Percentiles rank a stretch among this genome's conserved stretches.
Evolutionary conservation across 1,284 basidiomycete species (phyloP).

Genomic region (Inonotus hispidus): DNA sequence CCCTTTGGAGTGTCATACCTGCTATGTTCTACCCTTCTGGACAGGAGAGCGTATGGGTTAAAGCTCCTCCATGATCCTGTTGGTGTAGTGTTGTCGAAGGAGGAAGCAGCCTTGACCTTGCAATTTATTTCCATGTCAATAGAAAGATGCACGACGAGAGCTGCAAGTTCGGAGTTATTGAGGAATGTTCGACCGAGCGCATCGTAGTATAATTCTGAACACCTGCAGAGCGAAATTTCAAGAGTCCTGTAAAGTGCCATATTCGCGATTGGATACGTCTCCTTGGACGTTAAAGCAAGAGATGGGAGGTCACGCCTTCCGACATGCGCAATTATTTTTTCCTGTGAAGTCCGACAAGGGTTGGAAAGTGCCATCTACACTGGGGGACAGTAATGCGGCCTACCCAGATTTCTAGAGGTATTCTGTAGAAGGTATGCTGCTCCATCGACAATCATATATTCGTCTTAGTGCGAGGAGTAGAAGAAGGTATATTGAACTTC

Average conservation of each 20-base stretch:
- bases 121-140: conserved; percentile 16
- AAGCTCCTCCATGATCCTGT: not conserved
- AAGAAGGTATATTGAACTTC: no score
- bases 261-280: conserved; percentile 8
- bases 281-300: conserved; percentile 6
- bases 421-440: conserved; percentile 1
- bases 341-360: not conserved
- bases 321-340: not conserved
- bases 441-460: no score
- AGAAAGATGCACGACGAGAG: conserved; percentile 1
- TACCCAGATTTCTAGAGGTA: conserved; percentile 17
- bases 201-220: conserved; percentile 15
- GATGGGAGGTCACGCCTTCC: conserved; percentile 8
- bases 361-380: not conserved
- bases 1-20: not conserved
- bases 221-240: conserved; percentile 17
- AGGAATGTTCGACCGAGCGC: conserved; percentile 12
- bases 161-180: conserved; percentile 7
- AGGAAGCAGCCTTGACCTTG: conserved; percentile 2
- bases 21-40: not conserved
- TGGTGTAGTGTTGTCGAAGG: conserved; percentile 2
- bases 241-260: conserved; percentile 6
- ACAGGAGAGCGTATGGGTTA: not conserved
- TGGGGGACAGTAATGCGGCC: not conserved
- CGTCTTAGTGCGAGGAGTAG: no score